phyloP scores from a whole-genome alignment of 1,139 yeast species.

The Sugiyamaella pinicola region DNA sequence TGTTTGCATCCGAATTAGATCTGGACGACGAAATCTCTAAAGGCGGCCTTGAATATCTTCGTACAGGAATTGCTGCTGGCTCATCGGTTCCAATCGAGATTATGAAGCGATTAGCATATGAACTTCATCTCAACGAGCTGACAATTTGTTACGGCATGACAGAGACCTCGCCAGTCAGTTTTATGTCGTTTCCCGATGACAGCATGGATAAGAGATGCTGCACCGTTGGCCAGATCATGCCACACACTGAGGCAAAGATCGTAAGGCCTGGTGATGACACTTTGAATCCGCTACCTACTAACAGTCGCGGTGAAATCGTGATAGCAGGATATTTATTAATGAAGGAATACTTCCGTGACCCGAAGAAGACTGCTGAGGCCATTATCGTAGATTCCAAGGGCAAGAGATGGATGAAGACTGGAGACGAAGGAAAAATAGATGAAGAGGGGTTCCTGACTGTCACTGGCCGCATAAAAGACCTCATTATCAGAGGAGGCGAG shows the following conservation, averaged over 20 bases:
- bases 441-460: constrained; percentile 38
- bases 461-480: constrained; percentile 43
- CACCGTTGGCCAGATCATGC: constrained; percentile 40
- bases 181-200: constrained; percentile 39
- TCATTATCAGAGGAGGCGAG: constrained; percentile 44
- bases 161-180: constrained; percentile 42
- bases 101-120: constrained; percentile 34
- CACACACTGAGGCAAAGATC: constrained; percentile 39
- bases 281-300: constrained; percentile 35
- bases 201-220: constrained; percentile 35
- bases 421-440: constrained; percentile 43
- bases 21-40: constrained; percentile 32
- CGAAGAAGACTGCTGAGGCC: constrained; percentile 36
- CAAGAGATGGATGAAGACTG: constrained; percentile 42
- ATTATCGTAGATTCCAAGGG: constrained; percentile 36
- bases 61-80: constrained; percentile 43
- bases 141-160: constrained; percentile 45
- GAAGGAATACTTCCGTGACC: constrained; percentile 36
- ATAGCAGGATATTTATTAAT: constrained; percentile 40
- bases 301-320: constrained; percentile 38
- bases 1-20: constrained; percentile 42
- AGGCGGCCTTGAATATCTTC: constrained; percentile 35
- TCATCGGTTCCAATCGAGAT: constrained; percentile 40
- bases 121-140: constrained; percentile 34
- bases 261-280: constrained; percentile 30